A percentile compares a stretch with the other conserved stretches of the same genome.
Conservation (phyloP, 2,329 filamentous ascomycete genomes). For the Penicillium sp. region DNA sequence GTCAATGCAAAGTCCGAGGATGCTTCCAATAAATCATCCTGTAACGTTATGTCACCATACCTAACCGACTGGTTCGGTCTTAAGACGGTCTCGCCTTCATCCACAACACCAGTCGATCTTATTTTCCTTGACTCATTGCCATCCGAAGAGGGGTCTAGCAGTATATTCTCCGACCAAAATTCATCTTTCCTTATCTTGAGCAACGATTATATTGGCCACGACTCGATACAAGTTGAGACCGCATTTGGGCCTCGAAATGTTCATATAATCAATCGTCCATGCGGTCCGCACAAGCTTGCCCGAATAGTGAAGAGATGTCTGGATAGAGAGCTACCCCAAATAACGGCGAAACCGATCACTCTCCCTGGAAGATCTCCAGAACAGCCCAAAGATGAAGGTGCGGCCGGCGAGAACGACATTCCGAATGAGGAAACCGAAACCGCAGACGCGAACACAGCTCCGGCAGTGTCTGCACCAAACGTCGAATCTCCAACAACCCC, state of each 20-base stretch:
- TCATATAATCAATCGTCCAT: slow-evolving; percentile 3
- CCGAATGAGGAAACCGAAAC: neutral
- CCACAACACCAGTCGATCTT: slow-evolving; percentile 28
- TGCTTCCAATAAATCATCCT: slow-evolving; percentile 17
- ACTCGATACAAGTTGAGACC: slow-evolving; percentile 23
- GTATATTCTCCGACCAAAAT: slow-evolving; percentile 1
- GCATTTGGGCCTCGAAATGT: slow-evolving; percentile 6
- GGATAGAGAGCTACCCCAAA: neutral
- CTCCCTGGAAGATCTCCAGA: neutral
- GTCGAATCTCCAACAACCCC: neutral
- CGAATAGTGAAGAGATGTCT: slow-evolving; percentile 4
- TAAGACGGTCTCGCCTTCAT: slow-evolving; percentile 26
- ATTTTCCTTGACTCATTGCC: slow-evolving; percentile 31
- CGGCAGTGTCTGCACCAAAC: neutral
- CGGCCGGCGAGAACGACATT: neutral
- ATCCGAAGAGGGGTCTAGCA: slow-evolving; percentile 11
- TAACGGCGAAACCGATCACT: neutral
- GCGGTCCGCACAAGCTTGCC: slow-evolving; percentile 9
- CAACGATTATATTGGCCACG: slow-evolving; percentile 33
- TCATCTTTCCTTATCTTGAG: slow-evolving; percentile 37
- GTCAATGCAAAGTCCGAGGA: slow-evolving; percentile 21
- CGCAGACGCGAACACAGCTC: neutral
- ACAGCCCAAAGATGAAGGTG: neutral
- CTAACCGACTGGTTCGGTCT: slow-evolving; percentile 38
- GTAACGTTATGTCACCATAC: slow-evolving; percentile 26